Conservation (phyloP, 176 grass and related monocot species). For the Aegilops bicornis region DNA sequence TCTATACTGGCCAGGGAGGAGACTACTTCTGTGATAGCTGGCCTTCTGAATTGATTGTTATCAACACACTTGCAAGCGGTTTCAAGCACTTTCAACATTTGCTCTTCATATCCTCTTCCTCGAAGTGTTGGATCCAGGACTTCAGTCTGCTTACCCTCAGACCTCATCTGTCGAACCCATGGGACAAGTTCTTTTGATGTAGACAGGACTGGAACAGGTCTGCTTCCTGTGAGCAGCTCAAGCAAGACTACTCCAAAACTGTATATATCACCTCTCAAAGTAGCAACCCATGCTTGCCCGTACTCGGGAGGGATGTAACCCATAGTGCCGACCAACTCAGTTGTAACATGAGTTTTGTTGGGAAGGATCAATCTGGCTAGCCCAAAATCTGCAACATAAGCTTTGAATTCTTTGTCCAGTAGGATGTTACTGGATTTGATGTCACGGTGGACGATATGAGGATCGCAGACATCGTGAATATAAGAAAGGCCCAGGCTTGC, state of each 20-base stretch:
- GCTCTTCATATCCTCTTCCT: constrained; percentile 29
- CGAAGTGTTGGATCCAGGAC: constrained; percentile 41
- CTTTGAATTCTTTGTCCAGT: constrained; percentile 59
- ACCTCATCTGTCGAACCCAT: constrained; percentile 37
- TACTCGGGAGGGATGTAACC: constrained; percentile 88
- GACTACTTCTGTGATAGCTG: constrained; percentile 48
- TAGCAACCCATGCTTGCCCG: constrained; percentile 60
- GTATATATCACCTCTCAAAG: constrained; percentile 61
- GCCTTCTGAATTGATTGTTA: constrained; percentile 32
- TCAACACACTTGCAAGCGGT: constrained; percentile 40
- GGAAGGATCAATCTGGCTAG: constrained; percentile 61
- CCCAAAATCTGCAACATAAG: constrained; percentile 82
- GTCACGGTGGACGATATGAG: constrained; percentile 63
- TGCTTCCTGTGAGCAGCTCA: constrained; percentile 51
- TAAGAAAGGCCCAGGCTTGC: constrained; percentile 43
- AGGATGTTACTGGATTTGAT: constrained; percentile 88
- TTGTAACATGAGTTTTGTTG: constrained; percentile 73
- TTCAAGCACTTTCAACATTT: constrained; percentile 62
- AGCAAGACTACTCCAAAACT: constrained; percentile 74
- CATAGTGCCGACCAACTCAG: constrained; percentile 59
- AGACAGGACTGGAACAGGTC: constrained; percentile 41
- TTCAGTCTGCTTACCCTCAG: constrained; percentile 24
- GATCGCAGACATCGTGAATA: constrained; percentile 54
- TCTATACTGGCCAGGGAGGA: constrained; percentile 22
- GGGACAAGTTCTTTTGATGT: constrained; percentile 43